Percentiles rank a stretch among this genome's conserved stretches.
Evolutionary conservation across 768 basidiomycete genomes (phyloP).

Genomic region (Xerocomus spinulosus): DNA sequence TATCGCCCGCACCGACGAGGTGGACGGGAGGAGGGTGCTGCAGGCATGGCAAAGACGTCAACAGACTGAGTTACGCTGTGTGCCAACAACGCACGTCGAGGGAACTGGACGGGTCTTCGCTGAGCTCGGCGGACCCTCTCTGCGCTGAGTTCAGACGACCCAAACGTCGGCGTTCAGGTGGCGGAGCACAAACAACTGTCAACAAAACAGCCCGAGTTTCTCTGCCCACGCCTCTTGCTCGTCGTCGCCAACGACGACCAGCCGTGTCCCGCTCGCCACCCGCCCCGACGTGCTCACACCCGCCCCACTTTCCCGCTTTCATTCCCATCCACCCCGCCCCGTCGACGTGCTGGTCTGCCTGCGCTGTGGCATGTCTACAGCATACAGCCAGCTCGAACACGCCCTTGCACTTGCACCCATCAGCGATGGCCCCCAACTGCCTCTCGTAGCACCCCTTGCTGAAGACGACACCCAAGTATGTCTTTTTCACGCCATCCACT

Average conservation of each 20-base stretch:
- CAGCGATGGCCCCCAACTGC: constrained; percentile 42
- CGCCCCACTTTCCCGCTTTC: constrained; percentile 5
- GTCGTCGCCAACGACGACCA: constrained; percentile 32
- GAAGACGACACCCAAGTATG: constrained; percentile 12
- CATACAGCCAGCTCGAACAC: constrained; percentile 39
- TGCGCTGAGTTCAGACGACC: constrained; percentile 28
- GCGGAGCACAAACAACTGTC: constrained; percentile 18
- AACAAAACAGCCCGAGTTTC: constrained; percentile 25
- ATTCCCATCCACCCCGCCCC: not conserved
- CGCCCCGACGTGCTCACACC: not conserved
- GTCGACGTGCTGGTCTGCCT: constrained; percentile 35
- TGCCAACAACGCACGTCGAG: constrained; percentile 23
- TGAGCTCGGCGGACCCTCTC: constrained; percentile 32
- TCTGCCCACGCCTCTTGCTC: constrained; percentile 29
- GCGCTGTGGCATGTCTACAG: constrained; percentile 39
- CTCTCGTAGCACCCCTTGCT: constrained; percentile 23
- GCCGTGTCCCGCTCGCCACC: constrained; percentile 1
- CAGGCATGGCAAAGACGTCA: constrained; percentile 29
- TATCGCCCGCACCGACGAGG: constrained; percentile 10
- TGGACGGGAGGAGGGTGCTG: constrained; percentile 11
- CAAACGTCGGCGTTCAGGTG: constrained; percentile 5
- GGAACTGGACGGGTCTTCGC: constrained; percentile 26
- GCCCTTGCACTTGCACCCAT: constrained; percentile 39
- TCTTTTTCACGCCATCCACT: not conserved
- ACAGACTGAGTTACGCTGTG: constrained; percentile 11